phyloP scores from a whole-genome alignment of 2,329 filamentous ascomycete genomes.

The Blastomyces emzantsi region DNA sequence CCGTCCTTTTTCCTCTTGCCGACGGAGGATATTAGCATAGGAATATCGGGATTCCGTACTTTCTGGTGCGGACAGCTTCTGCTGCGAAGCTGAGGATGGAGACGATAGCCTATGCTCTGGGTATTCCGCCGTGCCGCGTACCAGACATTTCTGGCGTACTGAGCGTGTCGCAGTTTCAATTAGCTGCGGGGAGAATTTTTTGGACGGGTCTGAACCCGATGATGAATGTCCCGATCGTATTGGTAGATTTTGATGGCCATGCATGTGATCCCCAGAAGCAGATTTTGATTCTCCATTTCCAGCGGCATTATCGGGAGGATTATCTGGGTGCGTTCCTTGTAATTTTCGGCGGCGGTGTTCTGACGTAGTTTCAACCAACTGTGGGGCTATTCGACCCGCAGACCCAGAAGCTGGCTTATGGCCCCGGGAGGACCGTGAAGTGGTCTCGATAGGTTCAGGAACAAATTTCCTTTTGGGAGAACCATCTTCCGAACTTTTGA shows the following conservation, averaged over 20 bases:
- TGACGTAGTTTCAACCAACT: constrained; percentile 65
- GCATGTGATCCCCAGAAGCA: constrained; percentile 14
- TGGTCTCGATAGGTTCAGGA: constrained; percentile 24
- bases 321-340: neutral
- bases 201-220: constrained; percentile 15
- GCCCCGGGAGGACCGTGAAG: constrained; percentile 14
- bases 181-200: constrained; percentile 65
- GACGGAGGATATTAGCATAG: constrained; percentile 34
- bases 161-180: constrained; percentile 70
- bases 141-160: constrained; percentile 56
- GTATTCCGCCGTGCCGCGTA: constrained; percentile 52
- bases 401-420: constrained; percentile 22
- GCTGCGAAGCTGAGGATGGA: constrained; percentile 5
- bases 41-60: constrained; percentile 42
- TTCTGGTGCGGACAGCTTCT: constrained; percentile 2
- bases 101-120: constrained; percentile 52
- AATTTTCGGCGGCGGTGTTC: constrained; percentile 34
- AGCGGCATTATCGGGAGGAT: neutral
- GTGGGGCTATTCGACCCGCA: constrained; percentile 55
- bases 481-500: neutral
- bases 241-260: neutral
- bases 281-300: neutral
- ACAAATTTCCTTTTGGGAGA: constrained; percentile 20
- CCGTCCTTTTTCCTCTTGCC: constrained; percentile 37
- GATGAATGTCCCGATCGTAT: neutral